Conservation (phyloP, 139 green algal genomes). For the Diplosphaera chodatii region DNA sequence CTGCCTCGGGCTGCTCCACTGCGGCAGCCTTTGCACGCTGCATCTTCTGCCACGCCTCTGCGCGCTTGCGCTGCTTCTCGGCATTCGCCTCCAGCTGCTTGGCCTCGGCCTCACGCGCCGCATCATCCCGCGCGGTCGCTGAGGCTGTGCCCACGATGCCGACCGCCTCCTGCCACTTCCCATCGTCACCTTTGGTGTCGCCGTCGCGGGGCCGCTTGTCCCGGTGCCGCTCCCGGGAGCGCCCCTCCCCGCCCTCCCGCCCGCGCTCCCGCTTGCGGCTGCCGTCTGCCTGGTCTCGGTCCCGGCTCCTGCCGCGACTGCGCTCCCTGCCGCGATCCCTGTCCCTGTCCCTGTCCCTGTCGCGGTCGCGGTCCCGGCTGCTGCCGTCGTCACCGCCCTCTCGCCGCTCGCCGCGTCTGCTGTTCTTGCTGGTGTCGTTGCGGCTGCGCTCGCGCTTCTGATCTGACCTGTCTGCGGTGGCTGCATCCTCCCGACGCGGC, state of each 20-base stretch:
- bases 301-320: background rate
- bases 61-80: conserved; percentile 53
- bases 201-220: background rate
- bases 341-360: too few relatives aligned
- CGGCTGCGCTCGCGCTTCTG: background rate
- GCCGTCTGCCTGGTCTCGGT: too few relatives aligned
- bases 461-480: background rate
- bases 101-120: conserved; percentile 30
- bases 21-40: background rate
- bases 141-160: conserved; percentile 10
- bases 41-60: conserved; percentile 61
- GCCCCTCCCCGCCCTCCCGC: background rate
- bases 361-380: conserved; percentile 8
- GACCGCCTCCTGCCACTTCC: conserved; percentile 9
- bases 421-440: too few relatives aligned
- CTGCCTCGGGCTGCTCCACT: conserved; percentile 2
- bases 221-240: background rate
- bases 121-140: conserved; percentile 9
- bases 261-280: background rate
- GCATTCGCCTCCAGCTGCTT: conserved; percentile 53
- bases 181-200: background rate
- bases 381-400: background rate
- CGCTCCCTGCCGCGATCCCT: conserved; percentile 5
- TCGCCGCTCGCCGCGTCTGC: too few relatives aligned
- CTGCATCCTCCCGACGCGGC: background rate